Evolutionary conservation across 2,329 filamentous ascomycete species (phyloP), one percentile per base, ranked within the genome.

Genomic region (Colletotrichum cuscutae): DNA sequence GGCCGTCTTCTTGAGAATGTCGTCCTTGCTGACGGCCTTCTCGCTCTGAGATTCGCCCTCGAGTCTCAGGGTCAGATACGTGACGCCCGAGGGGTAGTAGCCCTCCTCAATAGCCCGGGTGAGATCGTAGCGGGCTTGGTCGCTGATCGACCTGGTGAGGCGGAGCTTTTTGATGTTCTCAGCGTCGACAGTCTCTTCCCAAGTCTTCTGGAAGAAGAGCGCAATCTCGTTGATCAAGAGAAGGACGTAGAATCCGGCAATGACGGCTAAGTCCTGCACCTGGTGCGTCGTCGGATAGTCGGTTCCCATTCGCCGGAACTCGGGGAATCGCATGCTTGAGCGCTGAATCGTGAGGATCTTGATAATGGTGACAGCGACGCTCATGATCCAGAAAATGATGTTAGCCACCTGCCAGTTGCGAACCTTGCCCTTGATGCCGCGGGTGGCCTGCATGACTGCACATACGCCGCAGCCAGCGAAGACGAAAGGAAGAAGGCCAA

Each of bases 261-360:
- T 66, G 8, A 78, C 74, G 24, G 73, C 75, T 9, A 78, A 62
- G 68, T 79, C 77, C 28, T 68, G 75, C 22, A 78, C 69, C 70
- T 79, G 77, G 64, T 78, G 76, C 19, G 61, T 72, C 7, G 76
- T 75, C 52, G 77, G 75, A 32, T 79, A 79, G 2, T 69, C 58
- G 3, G 72, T 68, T 15, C 37, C 67, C 37, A 69, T 59, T 6
- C 76, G 63, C 12, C 76, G 67, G 7, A 73, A 65, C 8, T 60
- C 64, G 3, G 65, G 74, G 37, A 24, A 32, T 13, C 65, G 66
- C 68, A 71, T 32, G 70, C 71, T 66, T 72, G 74, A 56, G 49
- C 56, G 37, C 46, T 58, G 42, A 30, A 76, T 67, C 24, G 75
- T 68, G 22, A 69, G 46, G 26, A 77, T 63, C 75, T 79, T 79